Percentiles rank a stretch among this genome's conserved stretches.
Conservation (phyloP, 768 basidiomycete species). For the Pulveroboletus sp. region DNA sequence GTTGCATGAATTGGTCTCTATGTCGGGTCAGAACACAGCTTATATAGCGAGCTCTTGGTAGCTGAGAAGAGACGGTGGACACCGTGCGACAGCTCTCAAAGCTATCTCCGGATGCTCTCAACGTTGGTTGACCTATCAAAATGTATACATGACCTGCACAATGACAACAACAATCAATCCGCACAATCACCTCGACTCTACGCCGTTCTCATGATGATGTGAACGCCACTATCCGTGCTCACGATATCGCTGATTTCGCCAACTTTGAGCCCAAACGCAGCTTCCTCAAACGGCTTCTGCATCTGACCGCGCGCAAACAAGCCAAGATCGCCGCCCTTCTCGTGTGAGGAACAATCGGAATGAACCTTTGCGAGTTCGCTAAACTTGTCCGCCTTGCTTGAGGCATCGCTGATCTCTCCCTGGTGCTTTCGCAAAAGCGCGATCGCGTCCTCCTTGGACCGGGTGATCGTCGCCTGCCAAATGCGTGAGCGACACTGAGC, state of each 20-base stretch:
- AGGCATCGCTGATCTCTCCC: slow-evolving; percentile 48
- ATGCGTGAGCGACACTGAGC: background rate
- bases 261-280: slow-evolving; percentile 66
- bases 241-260: slow-evolving; percentile 81
- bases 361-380: slow-evolving; percentile 68
- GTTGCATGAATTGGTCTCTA: too few relatives aligned
- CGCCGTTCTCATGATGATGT: slow-evolving; percentile 85
- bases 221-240: slow-evolving; percentile 92
- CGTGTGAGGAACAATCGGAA: slow-evolving; percentile 90
- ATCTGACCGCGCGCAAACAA: slow-evolving; percentile 84
- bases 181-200: slow-evolving; percentile 35
- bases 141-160: too few relatives aligned
- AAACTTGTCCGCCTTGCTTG: slow-evolving; percentile 56
- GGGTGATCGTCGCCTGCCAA: slow-evolving; percentile 69
- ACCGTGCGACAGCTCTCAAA: slow-evolving; percentile 1
- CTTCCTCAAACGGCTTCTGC: slow-evolving; percentile 98
- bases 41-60: too few relatives aligned
- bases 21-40: too few relatives aligned
- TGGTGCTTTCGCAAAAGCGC: slow-evolving; percentile 68
- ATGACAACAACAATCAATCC: slow-evolving; percentile 19
- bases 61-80: too few relatives aligned
- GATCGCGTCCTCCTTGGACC: slow-evolving; percentile 87
- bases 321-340: slow-evolving; percentile 83
- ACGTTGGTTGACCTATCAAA: too few relatives aligned
- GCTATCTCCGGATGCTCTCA: too few relatives aligned